Percentiles rank a stretch among this genome's conserved stretches.
Evolutionary conservation across 805 yeast species (phyloP).

Genomic region (Nakazawaea ambrosiae): DNA sequence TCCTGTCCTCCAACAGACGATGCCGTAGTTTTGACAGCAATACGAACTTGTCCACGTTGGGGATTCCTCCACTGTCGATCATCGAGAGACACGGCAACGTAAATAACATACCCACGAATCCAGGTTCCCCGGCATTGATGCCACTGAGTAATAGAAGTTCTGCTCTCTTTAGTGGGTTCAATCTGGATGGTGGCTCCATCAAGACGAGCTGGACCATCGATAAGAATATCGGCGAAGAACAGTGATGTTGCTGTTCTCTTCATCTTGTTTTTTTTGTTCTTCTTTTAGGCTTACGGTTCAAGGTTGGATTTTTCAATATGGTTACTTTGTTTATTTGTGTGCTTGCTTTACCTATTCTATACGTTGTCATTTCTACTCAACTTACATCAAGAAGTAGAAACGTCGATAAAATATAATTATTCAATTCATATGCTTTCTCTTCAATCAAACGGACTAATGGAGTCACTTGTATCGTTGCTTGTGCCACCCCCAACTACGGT

Average conservation of each 20-base stretch:
- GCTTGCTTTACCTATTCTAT: no score
- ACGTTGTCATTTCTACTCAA: no score
- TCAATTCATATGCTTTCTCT: no score
- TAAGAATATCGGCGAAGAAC: conserved; percentile 2
- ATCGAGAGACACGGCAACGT: conserved; percentile 38
- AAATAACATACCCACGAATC: conserved; percentile 2
- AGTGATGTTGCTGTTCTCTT: no score
- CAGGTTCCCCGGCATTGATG: conserved; percentile 3
- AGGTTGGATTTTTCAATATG: no score
- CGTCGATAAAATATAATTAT: no score
- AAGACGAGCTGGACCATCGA: conserved; percentile 7
- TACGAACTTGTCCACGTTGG: conserved; percentile 58
- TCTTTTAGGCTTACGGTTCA: no score
- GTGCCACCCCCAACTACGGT: conserved; percentile 12
- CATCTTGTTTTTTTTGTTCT: no score
- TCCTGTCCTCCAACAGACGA: conserved; percentile 27
- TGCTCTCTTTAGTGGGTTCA: no score
- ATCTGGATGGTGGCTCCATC: conserved; percentile 5
- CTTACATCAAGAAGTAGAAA: no score
- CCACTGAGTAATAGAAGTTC: conserved; percentile 2
- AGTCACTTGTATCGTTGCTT: conserved; percentile 15
- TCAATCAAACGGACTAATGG: conserved; percentile 20
- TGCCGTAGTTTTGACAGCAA: conserved; percentile 30
- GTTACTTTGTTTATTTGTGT: no score
- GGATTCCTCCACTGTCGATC: conserved; percentile 70